Conservation (phyloP, 1,139 yeast species). For the Debaryomycetaceae sp. region DNA sequence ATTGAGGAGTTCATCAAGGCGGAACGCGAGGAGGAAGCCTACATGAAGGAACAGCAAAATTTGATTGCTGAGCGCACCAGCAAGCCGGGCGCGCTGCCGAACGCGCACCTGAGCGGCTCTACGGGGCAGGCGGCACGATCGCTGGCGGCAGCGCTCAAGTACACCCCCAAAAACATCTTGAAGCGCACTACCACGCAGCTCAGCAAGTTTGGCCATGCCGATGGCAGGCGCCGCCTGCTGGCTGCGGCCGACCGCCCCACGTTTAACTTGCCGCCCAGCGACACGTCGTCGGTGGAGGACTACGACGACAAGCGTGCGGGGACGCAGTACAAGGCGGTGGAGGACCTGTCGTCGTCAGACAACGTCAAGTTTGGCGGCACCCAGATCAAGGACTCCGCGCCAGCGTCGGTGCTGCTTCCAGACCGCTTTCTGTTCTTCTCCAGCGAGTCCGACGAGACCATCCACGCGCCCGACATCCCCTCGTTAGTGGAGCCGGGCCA, state of each 20-base stretch:
- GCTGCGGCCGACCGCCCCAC: too few species aligned
- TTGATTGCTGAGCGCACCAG: constrained; percentile 28
- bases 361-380: constrained; percentile 35
- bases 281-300: too few species aligned
- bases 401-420: constrained; percentile 30
- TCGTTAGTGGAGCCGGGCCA: constrained; percentile 64
- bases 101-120: constrained; percentile 21
- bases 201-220: constrained; percentile 6
- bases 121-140: constrained; percentile 16
- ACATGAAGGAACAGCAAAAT: constrained; percentile 27
- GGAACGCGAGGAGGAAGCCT: constrained; percentile 29
- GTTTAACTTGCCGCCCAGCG: too few species aligned
- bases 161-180: constrained; percentile 48
- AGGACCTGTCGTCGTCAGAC: constrained; percentile 17
- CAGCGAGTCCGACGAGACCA: constrained; percentile 77
- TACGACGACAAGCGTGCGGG: too few species aligned
- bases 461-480: constrained; percentile 84
- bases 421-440: constrained; percentile 82
- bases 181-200: constrained; percentile 15
- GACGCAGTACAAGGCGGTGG: too few species aligned
- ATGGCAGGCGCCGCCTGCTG: constrained; percentile 6
- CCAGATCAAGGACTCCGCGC: constrained; percentile 26
- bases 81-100: constrained; percentile 15
- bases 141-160: constrained; percentile 51
- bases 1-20: constrained; percentile 70